Base-by-base conservation (phyloP, 805 yeast species). In the Suhomyces kilbournensis region DNA sequence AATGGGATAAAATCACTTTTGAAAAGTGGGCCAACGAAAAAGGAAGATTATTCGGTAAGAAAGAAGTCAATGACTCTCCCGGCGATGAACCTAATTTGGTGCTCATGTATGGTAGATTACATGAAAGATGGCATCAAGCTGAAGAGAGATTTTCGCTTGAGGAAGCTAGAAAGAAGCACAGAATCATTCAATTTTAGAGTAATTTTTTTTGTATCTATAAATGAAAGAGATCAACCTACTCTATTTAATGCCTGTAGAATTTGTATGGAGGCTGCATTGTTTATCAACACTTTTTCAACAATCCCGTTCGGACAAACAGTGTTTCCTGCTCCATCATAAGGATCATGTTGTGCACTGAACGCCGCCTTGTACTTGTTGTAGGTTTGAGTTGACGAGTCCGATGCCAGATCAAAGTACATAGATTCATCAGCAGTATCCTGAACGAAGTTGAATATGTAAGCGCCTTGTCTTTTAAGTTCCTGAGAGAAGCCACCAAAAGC, bases 11-110 rank as follows among this genome's bases (percentile, higher is more conserved):
- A 47, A 67, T 67, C 23, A 59, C 64, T 3, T 67, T 62, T 51
- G 54, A 53, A 12, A 59, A 63, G 46, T 66, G 71, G 71, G 66
- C 75, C 50, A 72, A 72, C 20, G 80, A 74, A 47, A 78, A 78
- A 56, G 79, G 78, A 2, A 62, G 76, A 43, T 66, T 76, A 20
- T 77, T 78, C 58, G 80, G 80, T 17, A 70, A 67, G 53, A 62
- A 64, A 19, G 66, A 67, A 47, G 70, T 72, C 43, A 71, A 74
- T 46, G 67, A 65, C 50, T 52, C 56, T 10, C 47, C 61, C 34
- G 67, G 73, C 8, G 77, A 72, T 23, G 77, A 72, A 28, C 76
- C 76, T 2, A 66, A 63, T 40, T 62, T 66, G 35, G 74, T 72
- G n/a, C 57, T 65, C 30, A 40, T 74, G n/a, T 70, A 68, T 48